Base-by-base conservation (phyloP, 208 protist genomes). In the Acanthamoeba culbertsoni region DNA sequence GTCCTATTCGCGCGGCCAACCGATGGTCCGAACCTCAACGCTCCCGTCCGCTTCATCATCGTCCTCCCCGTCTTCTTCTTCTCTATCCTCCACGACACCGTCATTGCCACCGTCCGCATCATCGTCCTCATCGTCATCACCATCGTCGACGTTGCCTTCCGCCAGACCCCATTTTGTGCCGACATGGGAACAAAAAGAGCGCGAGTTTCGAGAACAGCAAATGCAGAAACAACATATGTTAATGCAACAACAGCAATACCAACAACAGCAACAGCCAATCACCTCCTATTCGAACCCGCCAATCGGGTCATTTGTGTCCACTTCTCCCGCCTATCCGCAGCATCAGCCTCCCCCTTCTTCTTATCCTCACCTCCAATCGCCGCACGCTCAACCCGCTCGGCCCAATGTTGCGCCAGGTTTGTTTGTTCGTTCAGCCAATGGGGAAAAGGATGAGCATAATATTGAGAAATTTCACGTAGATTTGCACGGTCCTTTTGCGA, bases 171-270 rank as follows among this genome's bases (percentile, higher is more conserved):
- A 46, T 35, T 2, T 43, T n/a, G 73, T 84, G 43, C 37, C 73
- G 16, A 53, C 73, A 7, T 84, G 73, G 73, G 73, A 84, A 33
- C 73, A 84, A n/a, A 84, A 84, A 43, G 73, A 84, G 18, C 73
- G 73, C 73, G 73, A 84, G 45, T 79, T 79, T 46, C 33, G 42
- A 55, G 73, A 84, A 1, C 63, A 75, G 63, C 63, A 43, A 75
- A 33, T 31, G 7, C 65, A 75, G 8, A n/a, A n/a, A n/a, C n/a
- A n/a, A n/a, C n/a, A n/a, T 59, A 59, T 23, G 51, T n/a, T 23
- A 59, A 14, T 23, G 23, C 65, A 45, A 42, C 65, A 75, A 1
- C 65, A 33, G 65, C 28, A 33, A 40, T 75, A 75, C 37, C 57
- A 63, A 28, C 57, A 63, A 6, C 48, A 55, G 48, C 48, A 55